Evolutionary conservation across 768 basidiomycete species (phyloP).

Genomic region (Mycena polygramma): DNA sequence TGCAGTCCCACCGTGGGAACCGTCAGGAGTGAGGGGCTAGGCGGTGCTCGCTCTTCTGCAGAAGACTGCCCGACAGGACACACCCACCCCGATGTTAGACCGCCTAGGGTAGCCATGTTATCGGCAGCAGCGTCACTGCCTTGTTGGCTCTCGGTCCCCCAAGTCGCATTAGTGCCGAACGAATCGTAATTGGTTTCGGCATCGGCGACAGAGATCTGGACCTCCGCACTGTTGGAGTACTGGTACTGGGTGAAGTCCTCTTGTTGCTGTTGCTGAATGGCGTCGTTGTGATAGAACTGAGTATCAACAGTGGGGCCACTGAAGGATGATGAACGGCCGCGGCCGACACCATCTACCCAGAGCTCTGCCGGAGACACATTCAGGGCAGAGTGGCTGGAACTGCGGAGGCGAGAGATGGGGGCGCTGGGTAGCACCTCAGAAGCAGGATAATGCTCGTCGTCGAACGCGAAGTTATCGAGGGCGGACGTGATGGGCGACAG

Average conservation of each 20-base stretch:
- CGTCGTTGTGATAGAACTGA: constrained; percentile 31
- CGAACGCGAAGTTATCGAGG: constrained; percentile 26
- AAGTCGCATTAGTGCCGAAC: constrained; percentile 27
- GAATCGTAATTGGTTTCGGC: constrained; percentile 1
- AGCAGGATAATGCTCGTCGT: constrained; percentile 27
- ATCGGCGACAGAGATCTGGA: constrained; percentile 26
- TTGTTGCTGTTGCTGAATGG: not conserved
- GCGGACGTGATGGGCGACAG: constrained; percentile 35
- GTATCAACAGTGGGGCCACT: constrained; percentile 21
- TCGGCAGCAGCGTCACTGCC: not conserved
- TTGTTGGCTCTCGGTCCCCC: constrained; percentile 21
- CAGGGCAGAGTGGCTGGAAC: constrained; percentile 29
- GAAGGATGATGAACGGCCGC: constrained; percentile 36
- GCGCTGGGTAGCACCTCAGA: constrained; percentile 25
- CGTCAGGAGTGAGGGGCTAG: constrained; percentile 35
- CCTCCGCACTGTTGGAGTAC: constrained; percentile 12
- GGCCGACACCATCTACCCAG: constrained; percentile 36
- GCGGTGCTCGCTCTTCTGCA: constrained; percentile 11
- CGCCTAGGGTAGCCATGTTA: not conserved
- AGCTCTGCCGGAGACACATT: constrained; percentile 22
- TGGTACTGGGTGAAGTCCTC: constrained; percentile 7
- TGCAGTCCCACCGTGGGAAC: constrained; percentile 29
- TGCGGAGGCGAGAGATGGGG: constrained; percentile 32
- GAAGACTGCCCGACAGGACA: constrained; percentile 21
- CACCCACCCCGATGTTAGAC: constrained; percentile 13